Base-by-base conservation (phyloP, 331 rosid species). In the Phaseolus coccineus region DNA sequence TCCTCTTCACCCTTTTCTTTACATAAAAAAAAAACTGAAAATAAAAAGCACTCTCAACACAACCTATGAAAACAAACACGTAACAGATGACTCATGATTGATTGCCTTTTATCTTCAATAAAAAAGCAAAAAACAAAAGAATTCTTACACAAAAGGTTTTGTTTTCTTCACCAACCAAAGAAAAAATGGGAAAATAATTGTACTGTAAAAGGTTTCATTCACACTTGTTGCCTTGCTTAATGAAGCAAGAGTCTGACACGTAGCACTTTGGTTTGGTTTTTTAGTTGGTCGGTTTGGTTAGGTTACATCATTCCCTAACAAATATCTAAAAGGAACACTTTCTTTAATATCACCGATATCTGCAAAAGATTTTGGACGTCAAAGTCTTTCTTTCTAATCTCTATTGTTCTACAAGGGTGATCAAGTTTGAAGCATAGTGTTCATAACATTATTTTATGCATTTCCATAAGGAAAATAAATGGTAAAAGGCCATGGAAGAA, bases 251-350 rank as follows among this genome's bases (percentile, higher is more conserved):
- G 61, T 3, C 5, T 51, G 82, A 82, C 81, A 82, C 77, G 46
- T 48, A 5, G n/a, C 5, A 2, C 3, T 59, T 68, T 59, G 14
- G 27, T 57, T 68, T 69, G 48, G 15, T 81, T 25, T 46, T 46
- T 57, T 33, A 44, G 64, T 56, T 72, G 82, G 70, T 46, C 27
- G 76, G 64, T 72, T 47, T 56, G 24, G 71, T 72, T 53, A 35
- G 71, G 79, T 77, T 72, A 77, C 83, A 64, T 73, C 77, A 69
- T 51, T 52, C 46, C 55, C 51, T n/a, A 33, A 79, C 46, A 83
- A 78, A 83, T 73, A 67, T 85, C 81, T 78, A 33, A 16, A 69
- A 59, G 13, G 51, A 35, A 24, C 83, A 31, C 58, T 57, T 67
- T 66, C 59, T 53, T 30, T 55, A 55, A 65, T 56, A 31, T 61